phyloP scores from a whole-genome alignment of 2,329 filamentous ascomycete genomes.

The Exophiala spinifera region DNA sequence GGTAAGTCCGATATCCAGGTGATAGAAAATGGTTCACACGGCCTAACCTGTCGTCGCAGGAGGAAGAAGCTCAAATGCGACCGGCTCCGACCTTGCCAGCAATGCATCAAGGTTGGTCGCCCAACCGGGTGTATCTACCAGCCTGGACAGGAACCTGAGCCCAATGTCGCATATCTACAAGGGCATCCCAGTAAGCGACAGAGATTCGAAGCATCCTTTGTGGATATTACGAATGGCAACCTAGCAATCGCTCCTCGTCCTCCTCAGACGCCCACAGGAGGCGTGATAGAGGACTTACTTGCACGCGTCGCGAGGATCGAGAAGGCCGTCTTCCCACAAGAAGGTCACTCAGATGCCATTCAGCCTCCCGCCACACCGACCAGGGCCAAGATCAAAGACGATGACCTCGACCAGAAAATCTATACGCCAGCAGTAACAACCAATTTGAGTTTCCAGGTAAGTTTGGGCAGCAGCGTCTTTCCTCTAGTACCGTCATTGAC shows the following conservation, averaged over 20 bases:
- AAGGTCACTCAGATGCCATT: neutral
- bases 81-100: slow-evolving; percentile 51
- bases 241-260: neutral
- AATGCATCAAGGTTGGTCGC: slow-evolving; percentile 42
- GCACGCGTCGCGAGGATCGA: slow-evolving; percentile 22
- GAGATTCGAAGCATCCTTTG: neutral
- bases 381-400: neutral
- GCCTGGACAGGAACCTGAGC: slow-evolving; percentile 24
- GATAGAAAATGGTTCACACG: no score
- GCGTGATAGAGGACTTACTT: slow-evolving; percentile 22
- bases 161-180: slow-evolving; percentile 4
- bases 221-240: neutral
- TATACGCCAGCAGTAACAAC: neutral
- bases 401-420: neutral
- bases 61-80: slow-evolving; percentile 54
- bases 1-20: no score
- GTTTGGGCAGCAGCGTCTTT: neutral
- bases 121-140: slow-evolving; percentile 24
- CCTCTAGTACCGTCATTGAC: neutral
- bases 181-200: slow-evolving; percentile 12
- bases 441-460: slow-evolving; percentile 6
- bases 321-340: slow-evolving; percentile 13
- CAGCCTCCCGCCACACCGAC: neutral
- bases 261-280: neutral
- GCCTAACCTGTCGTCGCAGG: slow-evolving; percentile 14